Conservation (phyloP, 768 basidiomycete species). For the Xerocomellus amylosporus region DNA sequence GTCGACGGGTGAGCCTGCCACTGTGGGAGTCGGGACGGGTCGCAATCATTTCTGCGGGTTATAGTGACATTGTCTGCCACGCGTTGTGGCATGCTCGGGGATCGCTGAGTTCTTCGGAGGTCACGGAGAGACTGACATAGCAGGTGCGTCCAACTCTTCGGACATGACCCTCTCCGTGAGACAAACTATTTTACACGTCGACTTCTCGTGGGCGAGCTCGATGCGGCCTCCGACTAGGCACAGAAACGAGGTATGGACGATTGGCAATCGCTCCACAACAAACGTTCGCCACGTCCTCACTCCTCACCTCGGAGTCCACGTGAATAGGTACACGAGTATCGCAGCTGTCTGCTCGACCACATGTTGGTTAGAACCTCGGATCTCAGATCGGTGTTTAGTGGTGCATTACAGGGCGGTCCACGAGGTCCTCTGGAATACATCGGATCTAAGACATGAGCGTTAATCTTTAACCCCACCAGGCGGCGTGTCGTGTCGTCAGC, state of each 20-base stretch:
- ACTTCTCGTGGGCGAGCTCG: neutral
- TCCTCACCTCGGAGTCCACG: neutral
- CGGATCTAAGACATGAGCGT: conserved; percentile 13
- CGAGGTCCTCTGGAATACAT: conserved; percentile 2
- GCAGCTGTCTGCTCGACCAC: neutral
- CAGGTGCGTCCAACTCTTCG: no score
- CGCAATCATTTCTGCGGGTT: no score
- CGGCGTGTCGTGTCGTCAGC: neutral
- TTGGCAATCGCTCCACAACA: neutral
- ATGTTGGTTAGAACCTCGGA: neutral
- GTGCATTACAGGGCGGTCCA: conserved; percentile 1
- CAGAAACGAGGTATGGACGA: neutral
- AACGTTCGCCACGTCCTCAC: conserved; percentile 3
- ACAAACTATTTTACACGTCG: neutral
- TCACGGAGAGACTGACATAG: neutral
- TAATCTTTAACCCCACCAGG: conserved; percentile 5
- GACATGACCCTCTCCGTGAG: neutral
- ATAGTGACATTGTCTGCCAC: no score
- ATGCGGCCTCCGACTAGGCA: neutral
- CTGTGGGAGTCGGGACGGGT: neutral
- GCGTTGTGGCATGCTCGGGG: neutral
- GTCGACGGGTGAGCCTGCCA: neutral
- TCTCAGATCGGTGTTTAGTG: conserved; percentile 1
- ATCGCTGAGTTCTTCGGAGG: conserved; percentile 1
- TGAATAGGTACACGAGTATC: neutral